Evolutionary conservation across 306 rosid genomes (phyloP).

Genomic region (Inga leiocalycina): DNA sequence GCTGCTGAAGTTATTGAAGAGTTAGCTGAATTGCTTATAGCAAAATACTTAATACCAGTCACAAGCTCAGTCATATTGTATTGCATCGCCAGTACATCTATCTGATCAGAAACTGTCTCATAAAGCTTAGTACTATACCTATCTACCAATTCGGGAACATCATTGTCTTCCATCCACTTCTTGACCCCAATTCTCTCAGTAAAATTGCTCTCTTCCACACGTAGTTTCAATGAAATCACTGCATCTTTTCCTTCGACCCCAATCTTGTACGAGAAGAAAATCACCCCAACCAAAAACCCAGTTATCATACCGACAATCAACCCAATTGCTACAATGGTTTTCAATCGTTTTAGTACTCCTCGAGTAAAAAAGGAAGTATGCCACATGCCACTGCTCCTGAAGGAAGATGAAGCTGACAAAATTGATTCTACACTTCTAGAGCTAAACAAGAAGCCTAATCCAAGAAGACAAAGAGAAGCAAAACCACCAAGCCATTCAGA

Average conservation of each 20-base stretch:
- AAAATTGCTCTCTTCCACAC: conserved; percentile 78
- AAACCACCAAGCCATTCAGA: conserved; percentile 69
- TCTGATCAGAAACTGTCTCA: conserved; percentile 74
- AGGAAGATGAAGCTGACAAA: conserved; percentile 64
- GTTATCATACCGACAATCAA: conserved; percentile 75
- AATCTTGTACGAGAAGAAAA: conserved; percentile 86
- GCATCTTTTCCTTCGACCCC: conserved; percentile 95
- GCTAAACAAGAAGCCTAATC: conserved; percentile 69
- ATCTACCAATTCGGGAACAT: conserved; percentile 81
- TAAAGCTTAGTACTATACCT: conserved; percentile 69
- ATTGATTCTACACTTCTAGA: conserved; percentile 67
- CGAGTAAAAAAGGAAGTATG: conserved; percentile 72
- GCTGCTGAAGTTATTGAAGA: conserved; percentile 46
- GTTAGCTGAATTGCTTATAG: conserved; percentile 47
- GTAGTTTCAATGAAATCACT: conserved; percentile 71
- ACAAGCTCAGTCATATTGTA: conserved; percentile 82
- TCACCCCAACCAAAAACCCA: conserved; percentile 67
- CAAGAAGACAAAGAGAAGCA: conserved; percentile 60
- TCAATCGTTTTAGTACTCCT: conserved; percentile 62
- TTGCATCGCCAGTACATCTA: conserved; percentile 83
- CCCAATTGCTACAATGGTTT: conserved; percentile 77
- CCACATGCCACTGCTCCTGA: conserved; percentile 68
- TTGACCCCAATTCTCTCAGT: conserved; percentile 78
- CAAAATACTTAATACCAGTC: conserved; percentile 84
- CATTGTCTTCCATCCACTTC: conserved; percentile 97